A percentile compares a stretch with the other conserved stretches of the same genome.
Conservation (phyloP, 371 early-diverging fungal genomes). For the Dichotomocladium elegans region DNA sequence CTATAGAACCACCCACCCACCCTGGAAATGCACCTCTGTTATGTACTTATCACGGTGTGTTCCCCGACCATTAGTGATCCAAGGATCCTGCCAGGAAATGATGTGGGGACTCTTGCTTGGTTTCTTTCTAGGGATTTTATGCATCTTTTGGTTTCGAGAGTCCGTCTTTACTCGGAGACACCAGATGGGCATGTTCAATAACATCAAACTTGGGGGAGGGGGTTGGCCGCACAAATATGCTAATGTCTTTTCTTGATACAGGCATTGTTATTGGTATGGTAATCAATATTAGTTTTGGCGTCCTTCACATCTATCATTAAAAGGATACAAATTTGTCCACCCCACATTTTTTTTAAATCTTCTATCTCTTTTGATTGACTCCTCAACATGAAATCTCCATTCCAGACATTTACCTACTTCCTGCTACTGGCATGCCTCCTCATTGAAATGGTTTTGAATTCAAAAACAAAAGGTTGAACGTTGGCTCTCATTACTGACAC, state of each 20-base stretch:
- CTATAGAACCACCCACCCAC: not conserved
- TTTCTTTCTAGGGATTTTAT: constrained; percentile 64
- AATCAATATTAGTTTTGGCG: constrained; percentile 65
- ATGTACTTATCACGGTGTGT: too few relatives aligned
- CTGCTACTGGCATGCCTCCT: not conserved
- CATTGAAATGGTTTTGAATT: not conserved
- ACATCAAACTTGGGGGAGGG: not conserved
- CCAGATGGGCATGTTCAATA: constrained; percentile 55
- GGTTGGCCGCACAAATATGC: not conserved
- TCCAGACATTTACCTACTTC: not conserved
- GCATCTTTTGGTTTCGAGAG: constrained; percentile 67
- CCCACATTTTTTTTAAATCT: not conserved
- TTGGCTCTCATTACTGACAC: too few relatives aligned
- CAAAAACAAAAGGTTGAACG: not conserved
- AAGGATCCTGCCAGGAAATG: constrained; percentile 65
- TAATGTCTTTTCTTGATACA: constrained; percentile 2
- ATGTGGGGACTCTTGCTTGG: constrained; percentile 62
- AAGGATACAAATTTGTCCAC: not conserved
- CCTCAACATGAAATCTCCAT: not conserved
- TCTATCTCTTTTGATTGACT: not conserved
- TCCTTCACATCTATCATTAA: constrained; percentile 54
- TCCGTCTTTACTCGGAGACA: constrained; percentile 62
- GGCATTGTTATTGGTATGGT: constrained; percentile 63
- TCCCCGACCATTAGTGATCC: constrained; percentile 18
- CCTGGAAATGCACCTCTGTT: too few relatives aligned